Base-by-base conservation (phyloP, 129 eudicot species). In the Tagetes erecta region DNA sequence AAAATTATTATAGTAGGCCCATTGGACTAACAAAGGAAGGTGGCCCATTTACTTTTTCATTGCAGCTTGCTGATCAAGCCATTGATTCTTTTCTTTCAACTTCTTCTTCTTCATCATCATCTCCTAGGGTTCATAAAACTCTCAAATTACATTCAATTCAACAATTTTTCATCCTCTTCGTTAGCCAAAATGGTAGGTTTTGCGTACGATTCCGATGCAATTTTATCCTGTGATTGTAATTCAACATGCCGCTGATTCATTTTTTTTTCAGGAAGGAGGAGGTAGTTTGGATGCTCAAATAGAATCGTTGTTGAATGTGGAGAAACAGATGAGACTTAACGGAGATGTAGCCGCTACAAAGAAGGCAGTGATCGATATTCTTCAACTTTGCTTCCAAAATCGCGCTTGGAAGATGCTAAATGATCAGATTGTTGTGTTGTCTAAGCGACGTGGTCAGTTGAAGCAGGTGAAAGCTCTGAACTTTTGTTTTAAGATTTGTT, bases 391-490 rank as follows among this genome's bases (percentile, higher is more conserved):
- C 78, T 89, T 84, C 20, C 89, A 92, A 3, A 88, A 86, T 50
- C 83, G 87, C 44, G 95, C 95, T 39, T 92, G 98, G 98, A 89
- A 86, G 67, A 86, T 87, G 5, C 82, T 92, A 6, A 92, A 92
- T 75, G 98, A 92, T 73, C 98, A 92, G 85, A 92, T 92, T 84
- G 78, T 89, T 63, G 78, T 92, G 46, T 70, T 89, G 55, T 92
- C 98, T 10, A 87, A 92, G 86, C 90, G 98, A 34, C 96, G 98
- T 38, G 97, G 96, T 2, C 97, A 92, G 82, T 77, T 89, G 68
- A 89, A 86, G 52, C 92, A 89, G 96, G 96, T 89, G 36, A 40
- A n/a, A 31, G 3, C 59, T 41, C 10, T 58, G 57, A 4, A 31
- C 41, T 46, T 14, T 53, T 52, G 67, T 71, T 71, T 71, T 41